Evolutionary conservation across 495 filamentous ascomycete genomes (phyloP).

Genomic region (Margaritispora aquatica): DNA sequence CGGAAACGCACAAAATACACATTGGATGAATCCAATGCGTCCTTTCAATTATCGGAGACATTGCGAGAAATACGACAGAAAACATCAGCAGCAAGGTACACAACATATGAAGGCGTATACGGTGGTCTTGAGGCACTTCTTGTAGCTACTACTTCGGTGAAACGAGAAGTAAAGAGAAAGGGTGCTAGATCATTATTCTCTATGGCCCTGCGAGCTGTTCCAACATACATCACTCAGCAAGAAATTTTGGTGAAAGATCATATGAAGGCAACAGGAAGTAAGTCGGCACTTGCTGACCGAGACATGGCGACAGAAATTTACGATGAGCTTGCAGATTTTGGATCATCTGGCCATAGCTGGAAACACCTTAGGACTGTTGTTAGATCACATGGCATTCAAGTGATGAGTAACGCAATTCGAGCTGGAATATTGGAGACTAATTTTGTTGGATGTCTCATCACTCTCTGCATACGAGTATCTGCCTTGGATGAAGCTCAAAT

Average conservation of each 20-base stretch:
- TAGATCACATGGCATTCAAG: constrained; percentile 57
- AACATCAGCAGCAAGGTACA: constrained; percentile 14
- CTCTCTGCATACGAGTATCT: constrained; percentile 33
- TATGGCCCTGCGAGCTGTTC: constrained; percentile 56
- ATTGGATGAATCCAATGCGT: neutral
- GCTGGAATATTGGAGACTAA: constrained; percentile 38
- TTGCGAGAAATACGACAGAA: constrained; percentile 16
- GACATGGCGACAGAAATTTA: constrained; percentile 49
- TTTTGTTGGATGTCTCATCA: constrained; percentile 33
- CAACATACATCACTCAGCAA: constrained; percentile 55
- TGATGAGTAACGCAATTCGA: constrained; percentile 49
- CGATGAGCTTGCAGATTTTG: constrained; percentile 57
- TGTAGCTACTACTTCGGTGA: constrained; percentile 30
- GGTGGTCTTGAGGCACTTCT: constrained; percentile 42
- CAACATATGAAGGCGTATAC: constrained; percentile 36
- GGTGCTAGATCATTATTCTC: constrained; percentile 56
- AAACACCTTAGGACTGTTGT: constrained; percentile 56
- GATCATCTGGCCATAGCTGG: constrained; percentile 53
- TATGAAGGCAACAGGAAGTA: constrained; percentile 41
- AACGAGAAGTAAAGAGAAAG: constrained; percentile 14
- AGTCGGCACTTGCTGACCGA: constrained; percentile 31
- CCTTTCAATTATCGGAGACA: constrained; percentile 14
- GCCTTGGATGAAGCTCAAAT: constrained; percentile 34
- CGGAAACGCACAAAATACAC: neutral
- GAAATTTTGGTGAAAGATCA: constrained; percentile 45